A percentile compares a stretch with the other conserved stretches of the same genome.
Conservation (phyloP, 2,329 filamentous ascomycete species). For the Talaromyces sp. region DNA sequence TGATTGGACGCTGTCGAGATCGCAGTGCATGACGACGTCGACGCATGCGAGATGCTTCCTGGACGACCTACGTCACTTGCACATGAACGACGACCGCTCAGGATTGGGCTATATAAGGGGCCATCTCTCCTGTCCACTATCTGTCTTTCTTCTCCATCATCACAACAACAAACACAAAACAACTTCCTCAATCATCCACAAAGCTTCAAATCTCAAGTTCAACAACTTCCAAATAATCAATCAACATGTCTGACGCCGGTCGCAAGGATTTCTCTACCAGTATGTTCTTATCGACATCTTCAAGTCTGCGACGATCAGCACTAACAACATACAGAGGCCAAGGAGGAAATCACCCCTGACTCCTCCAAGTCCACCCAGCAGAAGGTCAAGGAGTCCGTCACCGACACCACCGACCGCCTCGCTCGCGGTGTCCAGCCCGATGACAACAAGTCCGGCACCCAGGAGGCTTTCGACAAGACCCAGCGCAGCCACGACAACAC, state of each 20-base stretch:
- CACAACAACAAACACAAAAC: background rate
- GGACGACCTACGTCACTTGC: background rate
- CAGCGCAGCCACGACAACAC: constrained; percentile 47
- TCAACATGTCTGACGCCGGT: constrained; percentile 60
- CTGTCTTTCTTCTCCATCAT: background rate
- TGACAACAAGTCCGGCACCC: constrained; percentile 54
- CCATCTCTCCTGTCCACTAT: background rate
- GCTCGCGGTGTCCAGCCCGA: constrained; percentile 54
- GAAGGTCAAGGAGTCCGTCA: constrained; percentile 58
- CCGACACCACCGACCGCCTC: constrained; percentile 56
- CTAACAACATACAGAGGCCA: constrained; percentile 44
- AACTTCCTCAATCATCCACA: background rate
- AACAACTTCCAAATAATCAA: constrained; percentile 22
- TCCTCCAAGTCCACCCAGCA: constrained; percentile 61
- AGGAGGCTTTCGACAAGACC: constrained; percentile 53
- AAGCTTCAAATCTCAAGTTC: background rate
- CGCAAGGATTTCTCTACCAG: constrained; percentile 62
- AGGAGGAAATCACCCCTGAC: constrained; percentile 59
- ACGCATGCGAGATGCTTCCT: background rate
- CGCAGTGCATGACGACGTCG: background rate
- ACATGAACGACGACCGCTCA: background rate
- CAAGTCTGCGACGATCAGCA: background rate
- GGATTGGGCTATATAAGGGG: background rate
- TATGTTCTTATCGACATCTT: constrained; percentile 27
- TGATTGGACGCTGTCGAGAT: background rate